Base-by-base conservation (phyloP, 139 green algal species). In the Limnomonas spitsbergensis region DNA sequence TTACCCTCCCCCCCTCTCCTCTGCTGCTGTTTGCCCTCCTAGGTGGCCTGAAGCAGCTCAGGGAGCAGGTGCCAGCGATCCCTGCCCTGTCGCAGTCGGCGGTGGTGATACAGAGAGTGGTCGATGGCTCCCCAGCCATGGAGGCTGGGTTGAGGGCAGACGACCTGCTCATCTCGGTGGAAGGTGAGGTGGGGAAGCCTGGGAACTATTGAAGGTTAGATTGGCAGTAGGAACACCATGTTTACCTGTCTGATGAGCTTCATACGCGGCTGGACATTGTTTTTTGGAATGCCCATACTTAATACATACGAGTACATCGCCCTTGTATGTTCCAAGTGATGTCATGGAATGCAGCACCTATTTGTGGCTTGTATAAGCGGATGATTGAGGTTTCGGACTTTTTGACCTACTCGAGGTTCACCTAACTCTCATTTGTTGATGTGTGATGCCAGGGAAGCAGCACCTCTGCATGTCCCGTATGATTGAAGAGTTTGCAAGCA, bases 51-150 rank as follows among this genome's bases (percentile, higher is more conserved):
- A 24, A 32, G 9, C 56, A 70, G 56, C 29, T 70, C 27, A 34
- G 24, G 29, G 56, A 70, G 56, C 27, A 20, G 6, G 56, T 70
- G 56, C 56, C 56, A 9, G 56, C 14, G n/a, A 24, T 70, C 14
- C 56, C 56, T 24, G 14, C 24, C 14, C 6, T 20, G 27, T 34
- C 56, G 4, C 56, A 70, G 29, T 70, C 56, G 4, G 56, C 56
- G 29, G 56, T 74, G 9, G 68, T 74, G 4, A 40, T 74, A 47
- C 68, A 76, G 39, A 31, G 36, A n/a, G 69, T 76, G 14, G 35
- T 42, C 4, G 37, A 54, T 2, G 69, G 69, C 14, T 76, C 69
- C 7, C 69, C 69, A 24, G 69, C 69, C 2, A 56, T 56, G 35
- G 69, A 42, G 35, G 69, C 69, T 52, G 69, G 69, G 36, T 37